phyloP scores from a whole-genome alignment of 306 rosid genomes.

The Inga laurina region DNA sequence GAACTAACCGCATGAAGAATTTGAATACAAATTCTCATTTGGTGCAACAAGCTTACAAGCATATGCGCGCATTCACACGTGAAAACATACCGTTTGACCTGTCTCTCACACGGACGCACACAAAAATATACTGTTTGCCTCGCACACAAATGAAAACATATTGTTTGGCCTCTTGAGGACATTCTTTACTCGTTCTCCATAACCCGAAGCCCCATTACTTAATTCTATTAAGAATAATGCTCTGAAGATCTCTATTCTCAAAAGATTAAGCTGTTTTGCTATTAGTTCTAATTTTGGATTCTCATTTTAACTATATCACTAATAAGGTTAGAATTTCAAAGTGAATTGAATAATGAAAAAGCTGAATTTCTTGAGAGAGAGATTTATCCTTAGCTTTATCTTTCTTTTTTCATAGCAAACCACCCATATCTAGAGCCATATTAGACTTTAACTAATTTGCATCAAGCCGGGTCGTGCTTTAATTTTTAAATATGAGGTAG shows the following conservation, averaged over 20 bases:
- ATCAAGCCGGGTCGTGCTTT: too few relatives aligned
- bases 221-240: neutral
- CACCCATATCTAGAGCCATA: neutral
- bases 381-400: neutral
- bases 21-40: neutral
- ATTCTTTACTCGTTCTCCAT: neutral
- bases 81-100: neutral
- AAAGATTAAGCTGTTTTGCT: neutral
- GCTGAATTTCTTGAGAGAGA: neutral
- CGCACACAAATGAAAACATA: neutral
- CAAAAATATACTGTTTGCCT: too few relatives aligned
- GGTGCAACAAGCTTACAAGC: neutral
- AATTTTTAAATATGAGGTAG: too few relatives aligned
- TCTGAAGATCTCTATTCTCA: too few relatives aligned
- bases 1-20: constrained; percentile 8
- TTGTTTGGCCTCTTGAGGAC: neutral
- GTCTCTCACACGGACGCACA: too few relatives aligned
- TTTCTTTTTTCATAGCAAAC: neutral
- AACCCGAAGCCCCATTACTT: neutral
- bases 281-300: neutral
- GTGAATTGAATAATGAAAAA: neutral
- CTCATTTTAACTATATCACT: neutral
- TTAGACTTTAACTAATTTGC: neutral
- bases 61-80: too few relatives aligned
- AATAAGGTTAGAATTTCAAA: neutral